phyloP scores from a whole-genome alignment of 768 basidiomycete species.

The Gymnopilus junonius region DNA sequence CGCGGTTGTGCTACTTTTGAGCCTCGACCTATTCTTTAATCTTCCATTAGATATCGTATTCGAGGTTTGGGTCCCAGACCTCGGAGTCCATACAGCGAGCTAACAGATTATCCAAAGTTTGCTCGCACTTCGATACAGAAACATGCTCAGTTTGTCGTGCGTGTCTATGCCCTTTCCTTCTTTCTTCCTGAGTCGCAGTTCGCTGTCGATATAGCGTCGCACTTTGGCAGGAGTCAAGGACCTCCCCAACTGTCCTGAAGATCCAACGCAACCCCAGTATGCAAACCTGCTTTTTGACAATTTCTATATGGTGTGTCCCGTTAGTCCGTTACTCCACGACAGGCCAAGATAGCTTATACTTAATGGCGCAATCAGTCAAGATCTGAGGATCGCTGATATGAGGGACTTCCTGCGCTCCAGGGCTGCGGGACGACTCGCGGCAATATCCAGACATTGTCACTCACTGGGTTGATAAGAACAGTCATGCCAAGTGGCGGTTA shows the following conservation, averaged over 20 bases:
- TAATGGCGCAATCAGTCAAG: no score
- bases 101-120: background rate
- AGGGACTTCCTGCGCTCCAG: no score
- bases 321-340: background rate
- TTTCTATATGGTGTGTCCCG: slow-evolving; percentile 20
- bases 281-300: slow-evolving; percentile 26
- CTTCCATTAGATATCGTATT: background rate
- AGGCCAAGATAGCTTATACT: background rate
- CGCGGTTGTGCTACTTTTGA: background rate
- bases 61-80: background rate
- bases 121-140: slow-evolving; percentile 35
- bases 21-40: background rate
- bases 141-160: slow-evolving; percentile 41
- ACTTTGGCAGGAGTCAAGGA: slow-evolving; percentile 12
- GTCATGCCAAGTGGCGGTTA: background rate
- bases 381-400: background rate
- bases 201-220: slow-evolving; percentile 23
- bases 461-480: background rate
- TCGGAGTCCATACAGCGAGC: background rate
- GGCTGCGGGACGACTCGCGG: no score
- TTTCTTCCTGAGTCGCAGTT: slow-evolving; percentile 30
- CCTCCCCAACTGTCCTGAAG: slow-evolving; percentile 25
- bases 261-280: slow-evolving; percentile 27
- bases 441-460: no score
- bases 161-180: slow-evolving; percentile 35